Evolutionary conservation across 306 rosid species (phyloP).

Genomic region (Cicer pinnatifidum): DNA sequence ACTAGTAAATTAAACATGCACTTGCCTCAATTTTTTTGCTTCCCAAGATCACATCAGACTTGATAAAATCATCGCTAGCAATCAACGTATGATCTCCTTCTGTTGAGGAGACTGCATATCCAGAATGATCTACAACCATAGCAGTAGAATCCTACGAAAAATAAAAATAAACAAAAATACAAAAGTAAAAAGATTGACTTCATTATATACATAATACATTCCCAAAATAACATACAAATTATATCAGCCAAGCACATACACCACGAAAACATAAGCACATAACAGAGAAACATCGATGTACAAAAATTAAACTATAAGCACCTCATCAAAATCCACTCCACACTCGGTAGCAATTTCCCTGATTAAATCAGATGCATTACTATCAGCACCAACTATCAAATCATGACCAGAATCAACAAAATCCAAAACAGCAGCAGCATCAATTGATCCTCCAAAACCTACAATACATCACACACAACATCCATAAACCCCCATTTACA

Average conservation of each 20-base stretch:
- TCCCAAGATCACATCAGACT: slow-evolving; percentile 80
- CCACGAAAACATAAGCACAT: slow-evolving; percentile 13
- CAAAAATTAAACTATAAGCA: slow-evolving; percentile 39
- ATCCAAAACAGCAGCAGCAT: slow-evolving; percentile 76
- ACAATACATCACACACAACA: slow-evolving; percentile 3
- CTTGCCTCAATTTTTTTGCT: slow-evolving; percentile 80
- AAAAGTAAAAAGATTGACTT: not conserved
- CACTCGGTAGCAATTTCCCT: slow-evolving; percentile 83
- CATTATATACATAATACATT: not conserved
- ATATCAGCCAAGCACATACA: slow-evolving; percentile 20
- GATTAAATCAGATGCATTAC: slow-evolving; percentile 82
- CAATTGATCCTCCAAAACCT: slow-evolving; percentile 96
- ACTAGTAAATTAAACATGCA: slow-evolving; percentile 30
- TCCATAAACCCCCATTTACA: not conserved
- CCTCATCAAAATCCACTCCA: slow-evolving; percentile 99
- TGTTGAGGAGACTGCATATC: slow-evolving; percentile 72
- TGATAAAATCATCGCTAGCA: slow-evolving; percentile 80
- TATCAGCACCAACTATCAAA: slow-evolving; percentile 79
- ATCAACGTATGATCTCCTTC: slow-evolving; percentile 94
- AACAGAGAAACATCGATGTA: slow-evolving; percentile 6
- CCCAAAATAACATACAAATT: slow-evolving; percentile 32
- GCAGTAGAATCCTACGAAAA: slow-evolving; percentile 68
- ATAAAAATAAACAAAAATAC: not conserved
- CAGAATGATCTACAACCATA: slow-evolving; percentile 80
- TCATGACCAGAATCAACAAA: slow-evolving; percentile 97